Evolutionary conservation across 768 basidiomycete species (phyloP).

Genomic region (Termitomyces sp.): DNA sequence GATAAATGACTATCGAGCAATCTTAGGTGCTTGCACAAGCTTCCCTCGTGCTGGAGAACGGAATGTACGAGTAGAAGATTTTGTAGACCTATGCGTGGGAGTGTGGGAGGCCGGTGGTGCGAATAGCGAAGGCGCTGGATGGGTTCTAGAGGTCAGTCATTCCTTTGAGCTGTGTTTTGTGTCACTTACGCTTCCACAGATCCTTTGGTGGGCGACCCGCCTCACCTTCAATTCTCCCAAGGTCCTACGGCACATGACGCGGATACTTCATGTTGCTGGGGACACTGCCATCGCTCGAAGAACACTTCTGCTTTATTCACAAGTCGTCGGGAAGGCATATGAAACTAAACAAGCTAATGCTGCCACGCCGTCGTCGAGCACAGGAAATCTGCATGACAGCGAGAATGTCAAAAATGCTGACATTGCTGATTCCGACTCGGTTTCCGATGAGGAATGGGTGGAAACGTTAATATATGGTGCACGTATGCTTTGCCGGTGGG

Average conservation of each 20-base stretch:
- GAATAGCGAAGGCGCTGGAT: slow-evolving; percentile 55
- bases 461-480: slow-evolving; percentile 73
- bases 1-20: slow-evolving; percentile 64
- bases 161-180: neutral
- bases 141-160: slow-evolving; percentile 73
- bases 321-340: slow-evolving; percentile 78
- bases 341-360: slow-evolving; percentile 36
- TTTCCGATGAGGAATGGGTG: slow-evolving; percentile 46
- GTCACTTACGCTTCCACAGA: slow-evolving; percentile 30
- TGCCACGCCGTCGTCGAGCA: neutral
- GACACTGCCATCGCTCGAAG: slow-evolving; percentile 63
- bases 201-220: slow-evolving; percentile 91
- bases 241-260: slow-evolving; percentile 79
- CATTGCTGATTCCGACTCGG: slow-evolving; percentile 55
- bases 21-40: slow-evolving; percentile 60
- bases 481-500: slow-evolving; percentile 64
- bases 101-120: slow-evolving; percentile 77
- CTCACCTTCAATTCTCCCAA: slow-evolving; percentile 91
- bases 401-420: slow-evolving; percentile 10
- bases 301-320: slow-evolving; percentile 75
- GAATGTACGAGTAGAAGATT: slow-evolving; percentile 76
- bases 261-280: slow-evolving; percentile 58
- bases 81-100: slow-evolving; percentile 74
- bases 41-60: slow-evolving; percentile 82
- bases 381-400: slow-evolving; percentile 2